A percentile compares a stretch with the other conserved stretches of the same genome.
phyloP scores from a whole-genome alignment of 169 alveolate genomes.

The Plasmodium vivax region DNA sequence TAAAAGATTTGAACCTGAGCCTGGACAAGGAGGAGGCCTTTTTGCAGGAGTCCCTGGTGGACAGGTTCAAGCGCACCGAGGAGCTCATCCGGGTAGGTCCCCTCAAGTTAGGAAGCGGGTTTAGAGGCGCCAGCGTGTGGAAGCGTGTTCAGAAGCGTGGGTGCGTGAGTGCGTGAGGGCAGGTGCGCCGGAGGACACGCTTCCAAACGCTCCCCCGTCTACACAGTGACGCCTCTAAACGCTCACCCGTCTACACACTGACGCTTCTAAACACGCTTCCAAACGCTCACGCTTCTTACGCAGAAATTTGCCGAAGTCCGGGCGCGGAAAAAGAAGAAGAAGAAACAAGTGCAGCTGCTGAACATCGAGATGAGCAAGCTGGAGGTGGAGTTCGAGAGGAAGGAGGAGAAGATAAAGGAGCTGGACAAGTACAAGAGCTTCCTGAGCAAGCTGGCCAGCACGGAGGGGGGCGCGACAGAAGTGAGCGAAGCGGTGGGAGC shows the following conservation, averaged over 20 bases:
- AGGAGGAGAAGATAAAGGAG: conserved; percentile 71
- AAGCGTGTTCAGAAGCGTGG: not conserved
- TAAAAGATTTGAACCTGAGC: conserved; percentile 17
- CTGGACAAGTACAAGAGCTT: conserved; percentile 54
- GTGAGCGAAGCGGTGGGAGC: conserved; percentile 16
- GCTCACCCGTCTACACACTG: too few relatives aligned
- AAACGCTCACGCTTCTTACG: too few relatives aligned
- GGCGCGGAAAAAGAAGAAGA: conserved; percentile 44
- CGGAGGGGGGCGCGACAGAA: conserved; percentile 17
- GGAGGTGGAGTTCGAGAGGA: conserved; percentile 53
- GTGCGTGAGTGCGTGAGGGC: not conserved
- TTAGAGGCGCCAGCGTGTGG: too few relatives aligned
- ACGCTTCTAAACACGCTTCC: too few relatives aligned
- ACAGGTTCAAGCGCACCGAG: conserved; percentile 48
- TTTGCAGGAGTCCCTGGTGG: conserved; percentile 28
- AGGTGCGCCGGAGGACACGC: too few relatives aligned
- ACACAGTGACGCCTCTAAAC: too few relatives aligned
- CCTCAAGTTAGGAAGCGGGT: not conserved
- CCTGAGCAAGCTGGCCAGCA: conserved; percentile 55
- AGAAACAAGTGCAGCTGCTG: conserved; percentile 44
- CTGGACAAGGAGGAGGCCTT: conserved; percentile 27
- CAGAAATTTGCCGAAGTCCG: conserved; percentile 60
- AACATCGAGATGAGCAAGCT: conserved; percentile 69
- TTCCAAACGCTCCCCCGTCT: too few relatives aligned
- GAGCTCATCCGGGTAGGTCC: conserved; percentile 40